A percentile compares a stretch with the other conserved stretches of the same genome.
phyloP scores from a whole-genome alignment of 2,329 filamentous ascomycete genomes.

The Cladorrhinum sp. region DNA sequence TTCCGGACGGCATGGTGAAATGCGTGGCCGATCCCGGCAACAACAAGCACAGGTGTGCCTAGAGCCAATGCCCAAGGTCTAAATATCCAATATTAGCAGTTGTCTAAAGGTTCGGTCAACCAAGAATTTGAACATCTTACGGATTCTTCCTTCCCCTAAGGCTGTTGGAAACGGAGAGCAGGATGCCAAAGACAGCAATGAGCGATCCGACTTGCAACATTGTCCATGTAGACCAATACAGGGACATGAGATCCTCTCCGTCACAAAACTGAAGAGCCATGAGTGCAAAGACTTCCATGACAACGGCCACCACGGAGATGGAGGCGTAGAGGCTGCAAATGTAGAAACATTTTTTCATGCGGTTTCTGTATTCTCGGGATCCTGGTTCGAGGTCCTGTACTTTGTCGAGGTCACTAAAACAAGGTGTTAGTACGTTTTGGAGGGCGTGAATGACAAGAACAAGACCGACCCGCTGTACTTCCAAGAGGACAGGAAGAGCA shows the following conservation, averaged over 20 bases:
- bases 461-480: slow-evolving; percentile 34
- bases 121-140: slow-evolving; percentile 36
- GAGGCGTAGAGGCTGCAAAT: slow-evolving; percentile 45
- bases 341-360: slow-evolving; percentile 40
- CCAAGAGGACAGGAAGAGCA: slow-evolving; percentile 39
- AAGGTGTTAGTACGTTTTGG: not conserved
- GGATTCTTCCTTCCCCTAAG: slow-evolving; percentile 51
- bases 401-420: slow-evolving; percentile 35
- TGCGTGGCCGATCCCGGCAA: slow-evolving; percentile 52
- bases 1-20: slow-evolving; percentile 40
- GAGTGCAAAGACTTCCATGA: slow-evolving; percentile 55
- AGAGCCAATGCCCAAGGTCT: slow-evolving; percentile 58
- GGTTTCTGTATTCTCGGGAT: slow-evolving; percentile 36
- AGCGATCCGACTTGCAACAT: slow-evolving; percentile 57
- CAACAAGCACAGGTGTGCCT: slow-evolving; percentile 58
- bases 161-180: slow-evolving; percentile 51
- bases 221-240: slow-evolving; percentile 62
- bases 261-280: slow-evolving; percentile 58
- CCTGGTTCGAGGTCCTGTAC: slow-evolving; percentile 19
- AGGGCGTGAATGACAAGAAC: slow-evolving; percentile 1
- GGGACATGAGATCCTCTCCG: slow-evolving; percentile 56
- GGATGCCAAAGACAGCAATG: slow-evolving; percentile 57
- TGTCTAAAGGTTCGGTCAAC: not conserved
- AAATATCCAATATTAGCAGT: not conserved
- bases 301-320: slow-evolving; percentile 43